phyloP scores from a whole-genome alignment of 108 stramenopile species.

The Cyclostephanos tholiformis region DNA sequence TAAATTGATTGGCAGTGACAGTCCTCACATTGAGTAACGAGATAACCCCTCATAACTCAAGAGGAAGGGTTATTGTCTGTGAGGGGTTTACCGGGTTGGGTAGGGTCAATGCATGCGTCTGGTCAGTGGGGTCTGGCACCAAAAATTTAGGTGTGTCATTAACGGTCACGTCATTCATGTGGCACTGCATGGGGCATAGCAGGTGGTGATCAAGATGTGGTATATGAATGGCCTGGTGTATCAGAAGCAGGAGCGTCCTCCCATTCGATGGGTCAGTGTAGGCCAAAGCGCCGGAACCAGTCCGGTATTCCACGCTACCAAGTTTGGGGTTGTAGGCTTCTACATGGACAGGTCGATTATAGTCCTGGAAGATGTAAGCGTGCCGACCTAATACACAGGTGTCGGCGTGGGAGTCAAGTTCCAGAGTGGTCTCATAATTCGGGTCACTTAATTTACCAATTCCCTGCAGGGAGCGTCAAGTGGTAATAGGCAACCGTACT shows the following conservation, averaged over 20 bases:
- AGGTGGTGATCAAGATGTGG: conserved; percentile 24
- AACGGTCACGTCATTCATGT: conserved; percentile 25
- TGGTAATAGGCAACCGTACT: too few relatives aligned
- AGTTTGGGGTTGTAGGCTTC: background rate
- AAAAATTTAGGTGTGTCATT: conserved; percentile 24
- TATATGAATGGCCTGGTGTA: conserved; percentile 22
- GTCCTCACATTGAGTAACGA: background rate
- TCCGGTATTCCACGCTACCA: background rate
- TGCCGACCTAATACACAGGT: conserved; percentile 14
- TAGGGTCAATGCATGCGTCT: conserved; percentile 10
- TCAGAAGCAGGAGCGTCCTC: background rate
- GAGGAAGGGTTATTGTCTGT: background rate
- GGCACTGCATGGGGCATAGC: conserved; percentile 33
- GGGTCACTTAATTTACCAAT: background rate
- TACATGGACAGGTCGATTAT: conserved; percentile 2
- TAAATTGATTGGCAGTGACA: background rate
- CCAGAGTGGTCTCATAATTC: conserved; percentile 14
- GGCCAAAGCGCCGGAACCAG: background rate
- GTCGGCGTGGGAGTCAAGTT: conserved; percentile 34
- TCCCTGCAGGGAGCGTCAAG: too few relatives aligned
- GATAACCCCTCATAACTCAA: background rate
- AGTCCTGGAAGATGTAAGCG: background rate
- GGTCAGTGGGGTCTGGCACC: conserved; percentile 3
- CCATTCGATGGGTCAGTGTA: conserved; percentile 4
- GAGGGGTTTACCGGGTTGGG: background rate